These are phyloP conservation scores for Moesziomyces antarcticus DNA, from an alignment of 1,284 basidiomycete genomes.

Conservation along the genomic window DNA sequence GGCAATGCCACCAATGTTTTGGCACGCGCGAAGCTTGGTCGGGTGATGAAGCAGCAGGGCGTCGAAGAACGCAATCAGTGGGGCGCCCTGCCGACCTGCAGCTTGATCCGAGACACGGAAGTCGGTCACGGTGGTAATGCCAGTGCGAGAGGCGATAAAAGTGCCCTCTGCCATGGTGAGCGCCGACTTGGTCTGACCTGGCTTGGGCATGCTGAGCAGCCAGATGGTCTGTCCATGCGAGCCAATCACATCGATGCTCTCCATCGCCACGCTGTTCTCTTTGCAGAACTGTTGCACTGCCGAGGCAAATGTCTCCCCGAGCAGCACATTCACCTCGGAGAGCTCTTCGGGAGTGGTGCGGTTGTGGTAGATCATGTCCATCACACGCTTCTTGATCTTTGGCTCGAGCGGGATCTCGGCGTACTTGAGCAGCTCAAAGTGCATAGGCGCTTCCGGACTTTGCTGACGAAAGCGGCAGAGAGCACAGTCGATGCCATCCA, in stretches of 20 bases:
- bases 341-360: conserved; percentile 1
- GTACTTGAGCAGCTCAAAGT: conserved; percentile 1
- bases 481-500: background rate
- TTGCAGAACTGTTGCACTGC: background rate
- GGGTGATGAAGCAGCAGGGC: background rate
- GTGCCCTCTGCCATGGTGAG: background rate
- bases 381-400: conserved; percentile 1
- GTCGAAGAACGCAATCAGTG: background rate
- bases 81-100: background rate
- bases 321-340: background rate
- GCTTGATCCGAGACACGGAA: background rate
- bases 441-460: background rate
- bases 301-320: background rate
- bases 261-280: background rate
- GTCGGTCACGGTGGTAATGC: background rate
- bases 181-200: background rate
- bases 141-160: background rate
- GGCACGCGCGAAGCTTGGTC: background rate
- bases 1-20: background rate
- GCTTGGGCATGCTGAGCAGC: conserved; percentile 1
- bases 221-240: conserved; percentile 1
- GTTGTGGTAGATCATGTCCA: conserved; percentile 1
- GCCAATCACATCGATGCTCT: background rate
- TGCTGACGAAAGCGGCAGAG: background rate
- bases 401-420: background rate